Evolutionary conservation across 345 rosid species (phyloP).

Genomic region (Salix viminalis): DNA sequence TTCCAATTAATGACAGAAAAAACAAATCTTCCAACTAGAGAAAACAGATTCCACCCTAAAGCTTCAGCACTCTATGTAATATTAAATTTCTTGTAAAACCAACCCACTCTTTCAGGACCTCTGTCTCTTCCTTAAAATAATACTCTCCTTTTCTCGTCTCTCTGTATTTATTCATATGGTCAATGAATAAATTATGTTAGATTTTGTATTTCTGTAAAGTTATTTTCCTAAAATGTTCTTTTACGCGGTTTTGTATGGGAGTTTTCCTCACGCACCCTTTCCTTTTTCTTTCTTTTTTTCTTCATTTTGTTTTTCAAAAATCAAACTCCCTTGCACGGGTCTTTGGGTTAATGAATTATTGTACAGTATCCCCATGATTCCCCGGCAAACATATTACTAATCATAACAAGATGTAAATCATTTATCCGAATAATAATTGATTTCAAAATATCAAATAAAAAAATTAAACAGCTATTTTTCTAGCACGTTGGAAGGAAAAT

Average conservation of each 20-base stretch:
- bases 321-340: slow-evolving; percentile 1
- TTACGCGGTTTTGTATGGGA: slow-evolving; percentile 28
- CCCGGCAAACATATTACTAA: background rate
- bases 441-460: no score
- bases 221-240: background rate
- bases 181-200: background rate
- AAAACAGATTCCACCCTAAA: slow-evolving; percentile 30
- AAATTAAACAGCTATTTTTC: no score
- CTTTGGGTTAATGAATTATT: background rate
- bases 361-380: background rate
- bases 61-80: background rate
- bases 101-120: slow-evolving; percentile 46
- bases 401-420: background rate
- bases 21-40: slow-evolving; percentile 20
- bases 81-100: slow-evolving; percentile 23
- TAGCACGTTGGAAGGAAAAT: background rate
- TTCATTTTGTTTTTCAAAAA: background rate
- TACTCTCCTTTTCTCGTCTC: slow-evolving; percentile 6
- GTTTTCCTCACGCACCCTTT: slow-evolving; percentile 10
- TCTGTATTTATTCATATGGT: background rate
- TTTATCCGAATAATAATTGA: background rate
- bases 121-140: slow-evolving; percentile 45
- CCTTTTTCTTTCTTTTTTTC: background rate
- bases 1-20: background rate
- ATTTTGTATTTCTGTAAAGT: background rate